Percentiles rank a stretch among this genome's conserved stretches.
These are phyloP conservation scores for Boletus sensibilis DNA, from an alignment of 768 basidiomycete genomes.

Conservation along the genomic window DNA sequence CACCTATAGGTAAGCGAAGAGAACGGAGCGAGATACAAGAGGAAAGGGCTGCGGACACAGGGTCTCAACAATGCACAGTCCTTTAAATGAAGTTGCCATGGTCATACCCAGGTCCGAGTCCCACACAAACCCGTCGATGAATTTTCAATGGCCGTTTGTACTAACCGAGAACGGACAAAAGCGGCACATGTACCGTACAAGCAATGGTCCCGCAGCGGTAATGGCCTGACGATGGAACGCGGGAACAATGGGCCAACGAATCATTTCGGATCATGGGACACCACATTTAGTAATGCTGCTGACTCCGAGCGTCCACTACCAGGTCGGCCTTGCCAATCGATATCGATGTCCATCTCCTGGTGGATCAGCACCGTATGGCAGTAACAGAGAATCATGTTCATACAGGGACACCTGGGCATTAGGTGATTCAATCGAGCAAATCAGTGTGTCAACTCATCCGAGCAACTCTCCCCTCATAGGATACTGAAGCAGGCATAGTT, in stretches of 20 bases:
- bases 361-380: background rate
- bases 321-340: too few relatives aligned
- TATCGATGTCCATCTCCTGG: too few relatives aligned
- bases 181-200: too few relatives aligned
- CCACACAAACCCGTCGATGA: background rate
- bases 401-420: background rate
- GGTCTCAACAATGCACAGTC: background rate
- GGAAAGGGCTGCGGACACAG: background rate
- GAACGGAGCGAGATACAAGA: background rate
- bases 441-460: background rate
- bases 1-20: background rate
- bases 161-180: background rate
- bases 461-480: too few relatives aligned
- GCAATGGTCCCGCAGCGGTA: too few relatives aligned
- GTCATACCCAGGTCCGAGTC: too few relatives aligned
- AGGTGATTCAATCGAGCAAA: background rate
- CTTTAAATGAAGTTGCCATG: constrained; percentile 2
- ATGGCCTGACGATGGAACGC: background rate
- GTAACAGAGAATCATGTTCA: background rate
- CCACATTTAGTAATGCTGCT: too few relatives aligned
- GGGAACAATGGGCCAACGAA: background rate
- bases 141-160: too few relatives aligned
- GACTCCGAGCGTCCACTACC: too few relatives aligned
- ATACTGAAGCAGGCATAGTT: too few relatives aligned
- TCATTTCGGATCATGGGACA: background rate